Conservation (phyloP, 2,329 filamentous ascomycete species). For the Phaeomoniella chlamydospora region DNA sequence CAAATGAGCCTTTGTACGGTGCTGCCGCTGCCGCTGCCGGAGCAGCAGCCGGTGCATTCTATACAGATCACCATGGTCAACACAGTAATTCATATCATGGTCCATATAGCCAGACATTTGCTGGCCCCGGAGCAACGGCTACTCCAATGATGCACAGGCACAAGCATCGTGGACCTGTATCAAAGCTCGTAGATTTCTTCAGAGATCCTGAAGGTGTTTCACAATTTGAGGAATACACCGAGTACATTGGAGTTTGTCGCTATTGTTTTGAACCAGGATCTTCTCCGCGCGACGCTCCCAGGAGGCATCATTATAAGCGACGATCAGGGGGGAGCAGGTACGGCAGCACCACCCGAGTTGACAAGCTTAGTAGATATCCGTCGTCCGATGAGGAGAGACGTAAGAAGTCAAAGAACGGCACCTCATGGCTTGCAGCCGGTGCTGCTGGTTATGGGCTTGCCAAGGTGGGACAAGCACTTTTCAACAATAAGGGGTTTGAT, state of each 20-base stretch:
- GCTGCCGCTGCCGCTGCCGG: conserved; percentile 29
- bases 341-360: conserved; percentile 30
- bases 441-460: conserved; percentile 32
- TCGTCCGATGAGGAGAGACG: conserved; percentile 34
- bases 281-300: conserved; percentile 40
- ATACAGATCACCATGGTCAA: conserved; percentile 12
- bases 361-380: conserved; percentile 45
- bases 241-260: conserved; percentile 51
- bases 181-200: conserved; percentile 44
- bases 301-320: conserved; percentile 41
- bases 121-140: background rate
- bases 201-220: conserved; percentile 49
- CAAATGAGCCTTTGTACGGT: conserved; percentile 28
- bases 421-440: conserved; percentile 38
- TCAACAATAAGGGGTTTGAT: conserved; percentile 38
- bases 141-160: conserved; percentile 29
- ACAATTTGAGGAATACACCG: conserved; percentile 53
- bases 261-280: conserved; percentile 50
- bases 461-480: conserved; percentile 38
- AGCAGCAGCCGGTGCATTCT: conserved; percentile 20
- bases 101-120: background rate
- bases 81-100: conserved; percentile 11
- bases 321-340: conserved; percentile 16
- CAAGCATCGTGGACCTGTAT: conserved; percentile 40
- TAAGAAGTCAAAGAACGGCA: conserved; percentile 25